Percentiles rank a stretch among this genome's conserved stretches.
Conservation (phyloP, 352 stramenopile genomes). For the Phytophthora cactorum region DNA sequence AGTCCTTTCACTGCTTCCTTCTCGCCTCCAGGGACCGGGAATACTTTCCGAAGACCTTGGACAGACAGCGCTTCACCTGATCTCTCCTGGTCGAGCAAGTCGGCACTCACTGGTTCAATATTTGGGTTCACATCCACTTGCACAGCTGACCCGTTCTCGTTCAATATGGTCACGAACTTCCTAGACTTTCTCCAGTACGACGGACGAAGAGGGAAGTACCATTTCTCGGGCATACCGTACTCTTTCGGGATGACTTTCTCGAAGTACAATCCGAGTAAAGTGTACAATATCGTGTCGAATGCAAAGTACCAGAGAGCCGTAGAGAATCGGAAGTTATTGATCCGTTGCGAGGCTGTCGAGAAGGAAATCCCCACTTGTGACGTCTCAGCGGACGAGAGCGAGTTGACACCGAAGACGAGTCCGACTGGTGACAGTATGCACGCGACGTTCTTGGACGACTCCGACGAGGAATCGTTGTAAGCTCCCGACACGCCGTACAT, state of each 20-base stretch:
- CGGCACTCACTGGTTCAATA: constrained; percentile 48
- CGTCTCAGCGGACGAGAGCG: constrained; percentile 59
- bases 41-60: constrained; percentile 73
- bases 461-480: constrained; percentile 60
- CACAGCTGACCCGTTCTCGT: constrained; percentile 18
- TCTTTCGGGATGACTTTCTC: constrained; percentile 86
- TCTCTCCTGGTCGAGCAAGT: constrained; percentile 55
- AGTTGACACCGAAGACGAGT: constrained; percentile 53
- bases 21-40: constrained; percentile 74
- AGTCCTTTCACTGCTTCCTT: constrained; percentile 91
- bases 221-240: constrained; percentile 63
- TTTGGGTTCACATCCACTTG: constrained; percentile 52
- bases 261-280: constrained; percentile 86
- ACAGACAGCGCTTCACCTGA: constrained; percentile 60
- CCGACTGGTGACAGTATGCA: constrained; percentile 55
- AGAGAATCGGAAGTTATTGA: constrained; percentile 40
- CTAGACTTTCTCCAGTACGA: constrained; percentile 78
- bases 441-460: constrained; percentile 38
- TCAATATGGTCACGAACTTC: constrained; percentile 53
- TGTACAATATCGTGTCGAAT: constrained; percentile 86
- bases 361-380: constrained; percentile 48
- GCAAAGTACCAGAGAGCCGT: constrained; percentile 67
- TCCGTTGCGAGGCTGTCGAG: constrained; percentile 45
- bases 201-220: constrained; percentile 87
- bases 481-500: constrained; percentile 32